Base-by-base conservation (phyloP, 768 basidiomycete genomes). In the Rhodotorula paludigena region DNA sequence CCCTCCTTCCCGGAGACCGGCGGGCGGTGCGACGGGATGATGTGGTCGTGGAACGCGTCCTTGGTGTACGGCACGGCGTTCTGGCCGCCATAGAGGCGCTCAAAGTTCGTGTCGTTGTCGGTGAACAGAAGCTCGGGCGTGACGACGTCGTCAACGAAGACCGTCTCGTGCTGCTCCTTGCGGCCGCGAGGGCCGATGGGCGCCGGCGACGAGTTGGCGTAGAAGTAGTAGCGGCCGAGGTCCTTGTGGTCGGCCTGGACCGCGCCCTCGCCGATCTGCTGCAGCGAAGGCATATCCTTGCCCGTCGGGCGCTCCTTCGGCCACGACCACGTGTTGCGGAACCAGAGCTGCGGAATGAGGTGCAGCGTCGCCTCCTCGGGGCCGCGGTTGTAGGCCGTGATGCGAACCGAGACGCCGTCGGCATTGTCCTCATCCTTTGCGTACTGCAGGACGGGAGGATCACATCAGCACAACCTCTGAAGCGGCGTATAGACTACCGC, bases 301-400 rank as follows among this genome's bases (percentile, higher is more conserved):
- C 74, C 75, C 16, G 70, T 73, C 36, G 79, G 79, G 41, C 77
- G 73, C 61, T 81, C 80, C 72, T 80, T 81, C 38, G 76, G 71
- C 96, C 96, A 99, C 2, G 96, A 97, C 96, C 96, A 99, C 38
- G 90, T 93, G 78, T 99, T 99, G 30, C 91, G 86, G 81, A 97
- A 99, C 88, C 90, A 97, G 49, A 98, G 81, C 74, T 97, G 93
- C 32, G 96, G 96, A 45, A 99, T 83, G 74, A 99, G 84, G 77
- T 99, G 96, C 64, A 99, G 81, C 35, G 88, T 93, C 25, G 94
- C 92, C 3, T 91, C 85, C 66, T 97, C 92, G 18, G 94, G 92
- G 1, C 96, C 94, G 44, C 96, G 87, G 79, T 99, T 99, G 81
- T 97, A 99, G 21, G 87, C 83, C 5, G 94, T 98, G 77, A 99